Evolutionary conservation across 495 filamentous ascomycete species (phyloP), one percentile per base, ranked within the genome.

Genomic region (Penicillium steckii): DNA sequence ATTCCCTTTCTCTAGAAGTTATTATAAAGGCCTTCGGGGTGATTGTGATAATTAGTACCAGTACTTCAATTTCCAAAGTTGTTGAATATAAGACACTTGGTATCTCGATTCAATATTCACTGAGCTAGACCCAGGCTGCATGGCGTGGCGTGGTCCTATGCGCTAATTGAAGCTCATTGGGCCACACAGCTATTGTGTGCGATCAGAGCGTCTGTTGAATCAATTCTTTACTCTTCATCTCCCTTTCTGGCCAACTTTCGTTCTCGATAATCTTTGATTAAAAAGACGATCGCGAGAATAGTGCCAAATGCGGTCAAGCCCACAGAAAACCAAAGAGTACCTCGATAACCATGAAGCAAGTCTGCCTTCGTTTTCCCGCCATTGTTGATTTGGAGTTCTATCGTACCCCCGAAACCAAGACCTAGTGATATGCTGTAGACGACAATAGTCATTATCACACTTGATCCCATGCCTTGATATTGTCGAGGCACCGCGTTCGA

Each of bases 361-460:
- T 73, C 65, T 32, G 8, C 40, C 27, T 38, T 30, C 18, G 43
- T 46, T 15, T 48, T 18, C 10, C 71, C 72, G 0, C 65, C 64
- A 23, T 38, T 38, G 15, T 38, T 38, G 35, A 38, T 38, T 15
- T 38, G 13, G 9, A 38, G 35, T 38, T 65, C 75, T 22, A 75
- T 61, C 2, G 74, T 77, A 6, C 73, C 74, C 8, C 75, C 76
- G 27, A 79, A 68, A 19, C 75, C 76, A 15, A 79, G 59, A n/a
- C 73, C 74, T 0, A 76, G 38, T 9, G 68, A 70, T 24, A 77
- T 77, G 35, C 63, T 65, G 38, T 78, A 79, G 56, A 72, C 73
- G 15, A 77, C 67, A 6, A 74, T 62, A 1, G 74, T 77, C 13
- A 65, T 73, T 23, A 77, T 63, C 32, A 79, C 48, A 40, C 64